A percentile compares a stretch with the other conserved stretches of the same genome.
Evolutionary conservation across 176 grass and related monocot genomes (phyloP).

Genomic region (Cocos nucifera): DNA sequence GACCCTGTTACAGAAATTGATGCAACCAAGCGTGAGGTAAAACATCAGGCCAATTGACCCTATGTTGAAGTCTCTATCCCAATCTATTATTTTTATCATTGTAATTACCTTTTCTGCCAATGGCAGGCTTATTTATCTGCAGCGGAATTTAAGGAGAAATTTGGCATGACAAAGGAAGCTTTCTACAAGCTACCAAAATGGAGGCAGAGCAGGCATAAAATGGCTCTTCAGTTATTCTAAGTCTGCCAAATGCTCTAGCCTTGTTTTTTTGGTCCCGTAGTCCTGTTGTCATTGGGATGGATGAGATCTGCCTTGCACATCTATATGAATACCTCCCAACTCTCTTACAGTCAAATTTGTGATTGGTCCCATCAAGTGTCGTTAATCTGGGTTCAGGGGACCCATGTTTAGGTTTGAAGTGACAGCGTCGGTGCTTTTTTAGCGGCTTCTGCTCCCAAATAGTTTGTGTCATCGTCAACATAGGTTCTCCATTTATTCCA

Average conservation of each 20-base stretch:
- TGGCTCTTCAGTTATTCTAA: conserved; percentile 86
- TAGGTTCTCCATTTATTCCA: not conserved
- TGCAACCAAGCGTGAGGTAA: conserved; percentile 76
- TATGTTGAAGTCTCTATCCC: not conserved
- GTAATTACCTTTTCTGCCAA: not conserved
- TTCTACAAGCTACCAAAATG: conserved; percentile 89
- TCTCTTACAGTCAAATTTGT: too few relatives aligned
- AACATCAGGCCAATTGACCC: not conserved
- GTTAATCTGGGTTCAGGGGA: too few relatives aligned
- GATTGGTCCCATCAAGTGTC: too few relatives aligned
- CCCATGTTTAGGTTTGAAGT: conserved; percentile 20
- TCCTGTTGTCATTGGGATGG: not conserved
- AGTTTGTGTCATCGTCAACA: conserved; percentile 2
- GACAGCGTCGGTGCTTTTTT: conserved; percentile 69
- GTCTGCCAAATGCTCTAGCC: conserved; percentile 9
- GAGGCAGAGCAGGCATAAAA: conserved; percentile 97
- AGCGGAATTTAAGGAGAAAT: conserved; percentile 68
- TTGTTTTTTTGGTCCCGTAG: conserved; percentile 13
- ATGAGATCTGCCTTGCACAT: too few relatives aligned
- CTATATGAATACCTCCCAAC: too few relatives aligned
- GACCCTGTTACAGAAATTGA: conserved; percentile 70
- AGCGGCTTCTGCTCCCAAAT: conserved; percentile 59
- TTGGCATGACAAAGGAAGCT: conserved; percentile 86
- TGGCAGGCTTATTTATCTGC: conserved; percentile 73
- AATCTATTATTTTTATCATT: not conserved